Evolutionary conservation across 1,139 yeast genomes (phyloP), one percentile per base, ranked within the genome.

Genomic region (Saccharomyces hybrid): DNA sequence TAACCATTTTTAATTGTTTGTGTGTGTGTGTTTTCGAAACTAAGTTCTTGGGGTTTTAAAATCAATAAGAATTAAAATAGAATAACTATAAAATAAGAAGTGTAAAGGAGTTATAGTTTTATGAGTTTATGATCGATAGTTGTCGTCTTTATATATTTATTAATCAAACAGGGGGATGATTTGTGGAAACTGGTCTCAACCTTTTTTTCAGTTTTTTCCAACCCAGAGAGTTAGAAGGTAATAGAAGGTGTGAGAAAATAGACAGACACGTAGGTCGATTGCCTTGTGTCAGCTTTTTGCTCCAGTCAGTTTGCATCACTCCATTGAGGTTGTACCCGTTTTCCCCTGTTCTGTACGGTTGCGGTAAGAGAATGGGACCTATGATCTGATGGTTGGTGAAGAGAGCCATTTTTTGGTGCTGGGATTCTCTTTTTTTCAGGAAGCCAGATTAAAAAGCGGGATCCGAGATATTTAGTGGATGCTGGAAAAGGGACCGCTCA

Each of bases 1-100:
- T 72, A 66, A 76, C 77, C 79, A 76, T 76, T 67, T 55, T 64
- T 53, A 47, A 21, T 24, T 24, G 57, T 50, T 56, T 56, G 29
- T 56, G 44, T 59, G 57, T 55, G 55, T 58, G 56, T 50, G 51
- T 52, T 52, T 49, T 50, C 16, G 54, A 51, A 53, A 50, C 52
- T 53, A 54, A 58, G 53, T 53, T 58, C 59, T 57, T 58, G 59
- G 58, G 46, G 53, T 46, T 24, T 27, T 56, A 51, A 41, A 41
- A 47, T 28, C 28, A n/a, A 51, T 31, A 47, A 50, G 26, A 50
- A 48, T 12, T 29, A 51, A 27, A 46, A 14, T 21, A 48, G 26
- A 11, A 31, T 46, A 50, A 51, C 12, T 12, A 32, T 7, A 44
- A 24, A 26, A 12, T 4, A 14, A 28, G 32, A 24, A 49, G 27